Base-by-base conservation (phyloP, 495 filamentous ascomycete species). In the Lophiotrema nucula region DNA sequence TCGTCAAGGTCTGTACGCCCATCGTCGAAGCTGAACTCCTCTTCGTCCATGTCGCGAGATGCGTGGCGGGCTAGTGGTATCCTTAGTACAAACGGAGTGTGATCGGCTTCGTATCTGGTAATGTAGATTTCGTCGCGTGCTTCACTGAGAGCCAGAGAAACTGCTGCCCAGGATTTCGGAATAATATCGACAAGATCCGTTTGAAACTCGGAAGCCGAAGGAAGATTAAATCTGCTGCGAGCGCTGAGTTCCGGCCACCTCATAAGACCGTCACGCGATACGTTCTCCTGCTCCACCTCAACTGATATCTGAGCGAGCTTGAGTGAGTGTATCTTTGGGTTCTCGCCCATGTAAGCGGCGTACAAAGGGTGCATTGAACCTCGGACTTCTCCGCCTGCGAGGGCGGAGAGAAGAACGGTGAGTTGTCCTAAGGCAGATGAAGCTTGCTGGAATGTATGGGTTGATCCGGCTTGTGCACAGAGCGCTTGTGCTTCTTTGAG, bases 61-160 rank as follows among this genome's bases (percentile, higher is more conserved):
- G 81, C 89, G 26, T 92, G 87, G 31, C 95, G 76, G 53, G 83
- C 83, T 19, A 97, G 81, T 0, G 93, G 93, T 22, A 97, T 77
- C 10, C 90, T 85, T 22, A 98, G 72, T 41, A 93, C 80, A 61
- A 97, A 92, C 8, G 95, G 93, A 24, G 78, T 80, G 25, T 87
- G 80, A 16, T 82, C 83, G 28, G 82, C 75, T 55, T 88, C 83
- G 21, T 95, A 81, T 59, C 87, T 86, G 12, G 88, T 90, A 37
- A 96, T 83, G 56, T 85, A 86, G 13, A 98, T 85, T 58, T 97
- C 92, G 12, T 87, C 84, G 8, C 76, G 78, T 47, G 83, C 84
- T 27, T 93, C 89, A 66, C 86, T 92, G 16, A 97, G 67, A 0
- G 88, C 86, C 24, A 98, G 73, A 0, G 92, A 97, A 6, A 97